Evolutionary conservation across 352 stramenopile genomes (phyloP), one percentile per base, ranked within the genome.

Genomic region (Phytophthora hibernalis): DNA sequence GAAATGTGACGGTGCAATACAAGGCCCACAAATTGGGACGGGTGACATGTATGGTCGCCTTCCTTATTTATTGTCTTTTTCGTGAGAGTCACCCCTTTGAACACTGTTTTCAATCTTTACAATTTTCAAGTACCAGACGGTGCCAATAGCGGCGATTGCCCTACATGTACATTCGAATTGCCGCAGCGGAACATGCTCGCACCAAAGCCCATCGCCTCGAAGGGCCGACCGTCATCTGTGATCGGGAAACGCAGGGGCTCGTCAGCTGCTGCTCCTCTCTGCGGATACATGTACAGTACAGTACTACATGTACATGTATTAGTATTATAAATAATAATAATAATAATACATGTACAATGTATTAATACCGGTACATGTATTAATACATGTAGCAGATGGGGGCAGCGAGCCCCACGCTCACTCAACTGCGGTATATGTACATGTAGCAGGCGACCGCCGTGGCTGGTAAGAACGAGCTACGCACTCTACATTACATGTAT

Each of bases 351-450:
- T n/a, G n/a, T n/a, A n/a, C n/a, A n/a, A n/a, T n/a, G n/a, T n/a
- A n/a, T n/a, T n/a, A n/a, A n/a, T n/a, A n/a, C n/a, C n/a, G n/a
- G n/a, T n/a, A n/a, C n/a, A n/a, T n/a, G n/a, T n/a, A n/a, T n/a
- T n/a, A n/a, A n/a, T n/a, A n/a, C n/a, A n/a, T n/a, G n/a, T n/a
- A 61, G 47, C 55, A 71, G 63, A 71, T 71, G 63, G 48, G 40
- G 21, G 42, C 49, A 47, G 60, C 13, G 31, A 8, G 31, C 26
- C 26, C 26, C 26, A 31, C 26, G 26, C 26, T 7, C 26, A 31
- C 26, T 5, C 26, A 5, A 28, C 24, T 28, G 24, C 24, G 24
- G 24, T n/a, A n/a, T n/a, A n/a, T n/a, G n/a, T n/a, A n/a, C n/a
- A n/a, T n/a, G n/a, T 8, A 37, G 31, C 31, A 37, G 3, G 31